Conservation (phyloP, 768 basidiomycete species). For the Termitomyces sp. region DNA sequence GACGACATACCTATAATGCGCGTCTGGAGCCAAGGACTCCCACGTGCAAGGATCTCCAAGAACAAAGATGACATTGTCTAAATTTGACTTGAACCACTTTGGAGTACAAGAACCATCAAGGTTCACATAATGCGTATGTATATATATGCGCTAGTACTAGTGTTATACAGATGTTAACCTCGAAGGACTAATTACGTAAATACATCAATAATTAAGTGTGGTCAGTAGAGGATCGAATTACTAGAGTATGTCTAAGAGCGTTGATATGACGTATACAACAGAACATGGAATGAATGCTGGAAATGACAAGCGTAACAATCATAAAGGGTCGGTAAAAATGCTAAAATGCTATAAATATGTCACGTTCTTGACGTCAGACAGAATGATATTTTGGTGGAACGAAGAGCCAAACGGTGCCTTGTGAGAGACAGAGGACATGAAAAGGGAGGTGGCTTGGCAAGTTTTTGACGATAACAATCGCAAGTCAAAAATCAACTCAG, state of each 20-base stretch:
- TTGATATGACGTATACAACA: background rate
- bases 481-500: background rate
- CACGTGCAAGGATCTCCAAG: background rate
- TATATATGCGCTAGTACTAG: background rate
- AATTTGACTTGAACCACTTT: background rate
- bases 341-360: background rate
- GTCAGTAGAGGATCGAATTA: slow-evolving; percentile 1
- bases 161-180: background rate
- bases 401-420: background rate
- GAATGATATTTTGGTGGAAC: background rate
- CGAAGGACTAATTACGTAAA: background rate
- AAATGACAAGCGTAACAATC: background rate
- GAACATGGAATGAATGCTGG: background rate
- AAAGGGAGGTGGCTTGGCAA: background rate
- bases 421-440: background rate
- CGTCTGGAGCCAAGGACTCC: background rate
- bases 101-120: background rate
- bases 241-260: background rate
- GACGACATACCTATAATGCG: background rate
- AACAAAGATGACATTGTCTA: background rate
- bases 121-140: background rate
- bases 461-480: background rate
- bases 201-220: background rate
- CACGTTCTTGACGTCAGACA: background rate
- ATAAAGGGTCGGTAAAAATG: background rate